Evolutionary conservation across 441 rosid genomes (phyloP).

Genomic region (Melastoma candidum): DNA sequence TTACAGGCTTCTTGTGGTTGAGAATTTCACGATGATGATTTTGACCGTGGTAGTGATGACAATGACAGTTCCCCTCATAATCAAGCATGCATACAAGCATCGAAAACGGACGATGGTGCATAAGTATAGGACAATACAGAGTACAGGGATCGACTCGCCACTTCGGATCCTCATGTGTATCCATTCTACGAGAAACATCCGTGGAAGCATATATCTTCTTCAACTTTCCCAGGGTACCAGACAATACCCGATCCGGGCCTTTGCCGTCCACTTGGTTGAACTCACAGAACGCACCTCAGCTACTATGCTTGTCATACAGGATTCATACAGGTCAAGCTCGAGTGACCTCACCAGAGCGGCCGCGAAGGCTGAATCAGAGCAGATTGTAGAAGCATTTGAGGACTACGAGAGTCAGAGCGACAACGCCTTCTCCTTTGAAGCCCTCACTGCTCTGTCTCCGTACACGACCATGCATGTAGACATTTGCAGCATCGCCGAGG

Average conservation of each 20-base stretch:
- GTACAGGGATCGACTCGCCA: slow-evolving; percentile 2
- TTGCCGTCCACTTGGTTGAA: slow-evolving; percentile 38
- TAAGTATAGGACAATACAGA: slow-evolving; percentile 7
- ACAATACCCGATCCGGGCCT: slow-evolving; percentile 31
- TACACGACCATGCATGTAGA: slow-evolving; percentile 2
- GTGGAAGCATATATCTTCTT: slow-evolving; percentile 27
- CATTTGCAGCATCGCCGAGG: slow-evolving; percentile 12
- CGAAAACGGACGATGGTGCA: slow-evolving; percentile 5
- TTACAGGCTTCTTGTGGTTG: slow-evolving; percentile 3
- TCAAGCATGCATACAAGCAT: not conserved
- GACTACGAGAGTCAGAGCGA: slow-evolving; percentile 1
- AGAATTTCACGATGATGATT: slow-evolving; percentile 10
- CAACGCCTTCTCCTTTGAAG: slow-evolving; percentile 10
- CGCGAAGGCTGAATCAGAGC: slow-evolving; percentile 1
- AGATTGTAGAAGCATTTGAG: not conserved
- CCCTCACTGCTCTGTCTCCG: not conserved
- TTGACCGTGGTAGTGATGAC: slow-evolving; percentile 7
- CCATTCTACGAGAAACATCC: slow-evolving; percentile 1
- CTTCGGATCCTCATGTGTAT: slow-evolving; percentile 6
- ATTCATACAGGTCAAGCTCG: slow-evolving; percentile 8
- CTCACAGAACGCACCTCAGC: slow-evolving; percentile 15
- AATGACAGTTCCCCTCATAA: slow-evolving; percentile 6
- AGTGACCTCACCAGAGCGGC: not conserved
- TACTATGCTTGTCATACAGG: slow-evolving; percentile 59
- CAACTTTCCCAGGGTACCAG: slow-evolving; percentile 20